Evolutionary conservation across 495 filamentous ascomycete species (phyloP), one percentile per base, ranked within the genome.

Genomic region (Diplogelasinospora grovesii): DNA sequence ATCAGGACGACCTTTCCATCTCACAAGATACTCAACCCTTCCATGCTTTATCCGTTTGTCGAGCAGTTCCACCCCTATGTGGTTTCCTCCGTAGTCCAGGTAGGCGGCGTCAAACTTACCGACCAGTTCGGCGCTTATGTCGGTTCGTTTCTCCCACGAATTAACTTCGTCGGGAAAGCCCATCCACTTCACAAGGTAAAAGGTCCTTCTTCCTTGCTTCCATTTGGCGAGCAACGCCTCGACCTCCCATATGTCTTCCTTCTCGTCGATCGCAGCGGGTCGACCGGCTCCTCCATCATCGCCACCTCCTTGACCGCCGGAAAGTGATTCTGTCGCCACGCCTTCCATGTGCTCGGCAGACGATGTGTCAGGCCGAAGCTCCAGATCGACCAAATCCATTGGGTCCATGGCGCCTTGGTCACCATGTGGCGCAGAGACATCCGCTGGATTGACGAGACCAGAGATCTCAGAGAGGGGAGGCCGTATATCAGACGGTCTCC

Each of bases 211-310:
- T 6, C 34, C 34, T 36, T 23, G 34, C 20, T 36, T 36, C 34
- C 21, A 36, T 13, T 24, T 36, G 13, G 34, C 34, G 25, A 36
- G 34, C 34, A 24, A 36, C 8, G 34, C 34, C 34, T 36, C 34
- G 8, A 36, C 34, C 20, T 36, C 34, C 34, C 19, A 36, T 36
- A 36, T 23, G 10, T 11, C 34, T 4, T 24, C 20, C 21, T 36
- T 22, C 8, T 23, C 34, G 21, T 36, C 30, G 5, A 33, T 33
- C 14, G 14, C 30, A 10, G 30, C 30, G 3, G 30, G 6, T 16
- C 20, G n/a, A 14, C 30, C 4, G 30, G 30, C 30, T 13, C n/a
- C 28, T 13, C n/a, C 28, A 14, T 13, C 16, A 31, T 31, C 30
- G 3, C 30, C 30, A 18, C 30, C 3, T 33, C 14, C 10, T 24